Conservation (phyloP, 179 eudicot genomes). For the Vitellaria paradoxa region DNA sequence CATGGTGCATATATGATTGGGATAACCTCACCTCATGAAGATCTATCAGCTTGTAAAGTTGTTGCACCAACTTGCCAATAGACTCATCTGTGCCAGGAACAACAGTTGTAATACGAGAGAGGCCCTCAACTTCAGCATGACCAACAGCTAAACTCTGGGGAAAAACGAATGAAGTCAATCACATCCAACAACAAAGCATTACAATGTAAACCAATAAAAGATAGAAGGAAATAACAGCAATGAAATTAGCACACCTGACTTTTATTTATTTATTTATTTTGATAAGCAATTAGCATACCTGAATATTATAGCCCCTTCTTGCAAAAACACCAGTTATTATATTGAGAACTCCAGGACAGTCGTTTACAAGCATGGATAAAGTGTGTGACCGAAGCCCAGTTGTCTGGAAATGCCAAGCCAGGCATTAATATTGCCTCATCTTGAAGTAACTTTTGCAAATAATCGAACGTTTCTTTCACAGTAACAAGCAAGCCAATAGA, state of each 20-base stretch:
- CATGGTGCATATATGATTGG: not conserved
- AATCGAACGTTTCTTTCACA: not conserved
- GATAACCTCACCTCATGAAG: slow-evolving; percentile 72
- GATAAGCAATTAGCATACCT: slow-evolving; percentile 33
- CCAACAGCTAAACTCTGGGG: slow-evolving; percentile 95
- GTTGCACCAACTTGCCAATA: slow-evolving; percentile 76
- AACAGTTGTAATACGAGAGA: slow-evolving; percentile 93
- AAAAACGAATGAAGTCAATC: not conserved
- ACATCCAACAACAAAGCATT: not conserved
- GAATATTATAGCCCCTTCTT: slow-evolving; percentile 91
- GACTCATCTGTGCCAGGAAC: slow-evolving; percentile 95
- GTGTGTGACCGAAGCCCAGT: slow-evolving; percentile 88
- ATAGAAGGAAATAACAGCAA: slow-evolving; percentile 8
- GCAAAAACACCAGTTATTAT: slow-evolving; percentile 85
- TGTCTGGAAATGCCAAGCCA: slow-evolving; percentile 40
- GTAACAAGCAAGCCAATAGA: not conserved
- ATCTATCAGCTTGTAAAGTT: slow-evolving; percentile 81
- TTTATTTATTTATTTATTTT: no score
- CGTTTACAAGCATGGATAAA: slow-evolving; percentile 81
- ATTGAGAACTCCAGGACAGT: slow-evolving; percentile 88
- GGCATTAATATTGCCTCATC: slow-evolving; percentile 2
- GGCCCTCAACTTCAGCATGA: slow-evolving; percentile 75
- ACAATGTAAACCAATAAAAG: slow-evolving; percentile 2
- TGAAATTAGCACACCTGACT: not conserved
- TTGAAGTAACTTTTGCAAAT: not conserved